Evolutionary conservation across 2,329 filamentous ascomycete genomes (phyloP).

Genomic region (Fusarium oxysporum): DNA sequence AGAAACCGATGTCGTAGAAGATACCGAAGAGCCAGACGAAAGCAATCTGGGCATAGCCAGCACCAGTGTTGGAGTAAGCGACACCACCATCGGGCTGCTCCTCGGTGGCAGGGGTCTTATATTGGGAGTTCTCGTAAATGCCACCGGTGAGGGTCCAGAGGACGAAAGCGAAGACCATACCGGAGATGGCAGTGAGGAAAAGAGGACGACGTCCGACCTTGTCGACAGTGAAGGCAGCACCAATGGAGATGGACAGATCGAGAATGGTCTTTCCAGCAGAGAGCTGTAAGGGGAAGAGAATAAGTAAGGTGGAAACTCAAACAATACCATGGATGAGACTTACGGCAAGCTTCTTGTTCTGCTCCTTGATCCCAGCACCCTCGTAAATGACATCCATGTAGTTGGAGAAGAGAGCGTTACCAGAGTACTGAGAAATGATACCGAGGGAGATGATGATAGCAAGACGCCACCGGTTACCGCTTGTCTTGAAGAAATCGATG

Average conservation of each 20-base stretch:
- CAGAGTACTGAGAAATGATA: slow-evolving; percentile 75
- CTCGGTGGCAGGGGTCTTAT: slow-evolving; percentile 25
- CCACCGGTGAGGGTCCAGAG: slow-evolving; percentile 66
- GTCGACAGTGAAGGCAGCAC: slow-evolving; percentile 63
- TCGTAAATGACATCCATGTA: slow-evolving; percentile 73
- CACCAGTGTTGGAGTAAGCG: slow-evolving; percentile 54
- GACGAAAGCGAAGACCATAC: slow-evolving; percentile 61
- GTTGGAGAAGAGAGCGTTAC: slow-evolving; percentile 75
- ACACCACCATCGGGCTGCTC: slow-evolving; percentile 37
- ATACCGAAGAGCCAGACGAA: slow-evolving; percentile 71
- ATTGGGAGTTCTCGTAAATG: slow-evolving; percentile 60
- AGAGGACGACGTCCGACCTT: slow-evolving; percentile 64
- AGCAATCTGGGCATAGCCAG: slow-evolving; percentile 66
- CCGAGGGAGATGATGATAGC: slow-evolving; percentile 72
- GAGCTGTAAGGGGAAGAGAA: slow-evolving; percentile 39
- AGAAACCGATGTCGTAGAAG: slow-evolving; percentile 71
- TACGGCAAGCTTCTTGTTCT: slow-evolving; percentile 67
- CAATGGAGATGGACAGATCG: slow-evolving; percentile 67
- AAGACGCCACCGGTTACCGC: slow-evolving; percentile 73
- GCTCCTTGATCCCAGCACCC: slow-evolving; percentile 68
- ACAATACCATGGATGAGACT: slow-evolving; percentile 20
- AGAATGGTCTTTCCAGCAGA: slow-evolving; percentile 70
- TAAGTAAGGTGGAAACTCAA: not conserved
- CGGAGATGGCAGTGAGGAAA: slow-evolving; percentile 62
- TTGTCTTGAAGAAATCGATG: slow-evolving; percentile 70